Base-by-base conservation (phyloP, 2,329 filamentous ascomycete species). In the Nemania sp. region DNA sequence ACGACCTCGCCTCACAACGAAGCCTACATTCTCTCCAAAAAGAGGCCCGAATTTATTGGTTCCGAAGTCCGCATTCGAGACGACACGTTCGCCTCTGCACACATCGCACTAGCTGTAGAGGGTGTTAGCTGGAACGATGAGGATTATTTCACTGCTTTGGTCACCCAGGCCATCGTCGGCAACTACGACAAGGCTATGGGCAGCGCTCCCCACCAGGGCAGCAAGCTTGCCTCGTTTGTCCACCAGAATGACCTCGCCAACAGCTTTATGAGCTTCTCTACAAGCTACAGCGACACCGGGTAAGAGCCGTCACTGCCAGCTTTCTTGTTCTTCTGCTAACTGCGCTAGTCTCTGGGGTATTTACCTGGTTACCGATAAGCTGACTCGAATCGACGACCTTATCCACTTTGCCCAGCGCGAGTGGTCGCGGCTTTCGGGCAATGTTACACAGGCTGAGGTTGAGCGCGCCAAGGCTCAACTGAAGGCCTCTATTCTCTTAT, bases 221-320 rank as follows among this genome's bases (percentile, higher is more conserved):
- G 92, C 90, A 97, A 96, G 86, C 91, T 99, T 73, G 97, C 92
- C 83, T 88, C 90, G 68, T 92, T 95, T 74, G 89, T 99, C 70
- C 91, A 96, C 85, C 89, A 96, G 81, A 87, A 98, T 81, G 89
- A 93, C 78, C 87, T 99, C 65, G 95, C 95, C 79, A 99, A 97
- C 84, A 97, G 93, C 87, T 99, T 97, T 86, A 99, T 99, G 96
- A 96, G 91, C 83, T 99, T 99, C 83, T 97, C 93, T 68, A 99
- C 95, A 69, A 97, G 92, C 85, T 99, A 99, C 83, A 98, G 93
- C 76, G 95, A 99, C 79, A 99, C 95, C 77, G 95, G 93, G 92
- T 97, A 87, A 79, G 88, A 77, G 53, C 45, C 18, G 5, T 18
- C 12, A 21, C 42, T 50, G 10, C 21, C 10, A 25, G 45, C 48